Percentiles rank a stretch among this genome's conserved stretches.
These are phyloP conservation scores for Metarhizium anisopliae DNA, from an alignment of 2,329 filamentous ascomycete species.

Conservation along the genomic window DNA sequence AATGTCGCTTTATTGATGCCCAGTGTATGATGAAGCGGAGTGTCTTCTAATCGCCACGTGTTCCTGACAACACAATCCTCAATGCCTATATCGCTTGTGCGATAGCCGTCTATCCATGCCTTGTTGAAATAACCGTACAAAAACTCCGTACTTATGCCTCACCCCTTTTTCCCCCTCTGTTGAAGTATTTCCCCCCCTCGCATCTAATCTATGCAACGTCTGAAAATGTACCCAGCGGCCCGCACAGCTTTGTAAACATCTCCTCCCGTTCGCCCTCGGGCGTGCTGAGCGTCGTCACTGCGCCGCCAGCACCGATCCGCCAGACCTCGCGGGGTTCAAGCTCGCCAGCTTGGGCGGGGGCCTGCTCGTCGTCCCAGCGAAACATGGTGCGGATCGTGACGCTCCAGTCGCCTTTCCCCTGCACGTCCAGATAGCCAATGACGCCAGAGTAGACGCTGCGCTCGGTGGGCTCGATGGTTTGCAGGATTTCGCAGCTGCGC, in stretches of 20 bases:
- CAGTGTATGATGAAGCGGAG: background rate
- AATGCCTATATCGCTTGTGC: too few relatives aligned
- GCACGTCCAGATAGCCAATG: constrained; percentile 80
- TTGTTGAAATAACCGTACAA: background rate
- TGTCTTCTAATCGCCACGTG: background rate
- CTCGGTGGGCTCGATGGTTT: constrained; percentile 53
- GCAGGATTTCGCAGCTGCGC: constrained; percentile 76
- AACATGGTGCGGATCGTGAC: constrained; percentile 84
- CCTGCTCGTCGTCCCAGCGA: constrained; percentile 54
- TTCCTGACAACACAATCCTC: too few relatives aligned
- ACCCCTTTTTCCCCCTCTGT: background rate
- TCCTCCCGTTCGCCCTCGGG: constrained; percentile 78
- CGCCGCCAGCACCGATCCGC: constrained; percentile 83
- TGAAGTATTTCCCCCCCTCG: too few relatives aligned
- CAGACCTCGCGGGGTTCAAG: constrained; percentile 48
- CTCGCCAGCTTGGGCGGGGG: constrained; percentile 18
- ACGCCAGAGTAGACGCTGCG: constrained; percentile 81
- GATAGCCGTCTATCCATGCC: too few relatives aligned
- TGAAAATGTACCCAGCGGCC: constrained; percentile 42
- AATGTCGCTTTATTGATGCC: background rate
- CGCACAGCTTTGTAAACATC: constrained; percentile 70
- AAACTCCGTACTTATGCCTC: background rate
- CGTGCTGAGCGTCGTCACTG: constrained; percentile 77
- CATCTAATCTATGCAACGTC: constrained; percentile 18
- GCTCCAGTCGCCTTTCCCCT: constrained; percentile 80